Evolutionary conservation across 345 rosid genomes (phyloP), one percentile per base, ranked within the genome.

Genomic region (Leavenworthia alabamica): DNA sequence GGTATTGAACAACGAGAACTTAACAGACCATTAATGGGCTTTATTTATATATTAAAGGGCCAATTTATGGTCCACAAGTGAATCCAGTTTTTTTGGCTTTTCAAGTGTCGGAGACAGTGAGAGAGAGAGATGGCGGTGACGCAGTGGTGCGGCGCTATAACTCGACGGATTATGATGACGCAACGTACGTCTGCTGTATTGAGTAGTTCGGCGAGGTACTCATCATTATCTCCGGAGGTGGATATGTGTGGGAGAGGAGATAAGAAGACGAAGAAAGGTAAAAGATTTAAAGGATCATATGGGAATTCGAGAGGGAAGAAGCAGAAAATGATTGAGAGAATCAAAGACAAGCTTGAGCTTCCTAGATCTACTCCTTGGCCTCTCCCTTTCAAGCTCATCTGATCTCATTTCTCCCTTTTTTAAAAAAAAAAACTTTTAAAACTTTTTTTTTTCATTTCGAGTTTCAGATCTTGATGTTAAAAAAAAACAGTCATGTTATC

Each of bases 301-400:
- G 96, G 97, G 0, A 89, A 84, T 59, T 66, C 90, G 61, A 78
- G 96, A 77, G 92, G 95, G 39, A 87, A 84, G 83, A 93, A 84
- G 75, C 90, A 93, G 71, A 88, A 93, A 87, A 87, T 40, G 95
- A 83, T 86, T 1, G 88, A 90, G 70, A 80, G 99, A 3, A 77
- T 90, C 73, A 89, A 93, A 67, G 99, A 89, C 51, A 93, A 69
- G 76, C 80, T 84, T 8, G 97, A 94, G 74, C 80, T 90, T 24
- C 99, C 97, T 74, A 88, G 92, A 83, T 90, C 97, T 29, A 94
- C 96, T 47, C 97, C 99, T 32, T 94, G 96, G 99, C 99, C 97
- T 73, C 95, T 90, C 24, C 96, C 96, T 68, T 94, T 93, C 84
- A 93, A 87, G 83, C 89, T 93, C 81, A 86, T 89, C 62, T 93